Evolutionary conservation across 1,139 yeast species (phyloP).

Genomic region (Protomyces arabidopsidicola): DNA sequence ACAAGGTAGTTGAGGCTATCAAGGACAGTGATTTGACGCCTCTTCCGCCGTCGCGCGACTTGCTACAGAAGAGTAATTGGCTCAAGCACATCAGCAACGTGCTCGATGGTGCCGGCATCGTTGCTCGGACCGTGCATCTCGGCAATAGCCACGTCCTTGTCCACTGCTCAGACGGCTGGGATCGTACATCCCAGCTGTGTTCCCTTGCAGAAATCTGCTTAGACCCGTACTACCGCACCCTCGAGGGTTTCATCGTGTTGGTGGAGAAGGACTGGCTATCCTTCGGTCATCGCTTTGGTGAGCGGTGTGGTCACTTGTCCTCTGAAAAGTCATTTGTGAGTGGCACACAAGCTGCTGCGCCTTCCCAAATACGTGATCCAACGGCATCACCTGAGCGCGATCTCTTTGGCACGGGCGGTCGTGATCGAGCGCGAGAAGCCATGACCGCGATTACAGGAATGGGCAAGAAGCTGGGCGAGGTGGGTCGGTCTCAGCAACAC

Average conservation of each 20-base stretch:
- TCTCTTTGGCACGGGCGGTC: neutral
- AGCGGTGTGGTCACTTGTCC: constrained; percentile 69
- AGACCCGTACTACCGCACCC: constrained; percentile 84
- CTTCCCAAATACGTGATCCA: neutral
- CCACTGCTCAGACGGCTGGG: constrained; percentile 99
- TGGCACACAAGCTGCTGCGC: constrained; percentile 7
- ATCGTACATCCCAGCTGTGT: constrained; percentile 83
- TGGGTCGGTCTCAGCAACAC: constrained; percentile 33
- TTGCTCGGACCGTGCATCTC: constrained; percentile 72
- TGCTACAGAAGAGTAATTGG: constrained; percentile 71
- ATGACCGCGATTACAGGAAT: constrained; percentile 33
- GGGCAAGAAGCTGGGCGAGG: constrained; percentile 18
- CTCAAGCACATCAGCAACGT: constrained; percentile 64
- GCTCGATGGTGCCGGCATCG: constrained; percentile 69
- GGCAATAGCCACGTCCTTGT: constrained; percentile 77
- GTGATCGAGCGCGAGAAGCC: constrained; percentile 14
- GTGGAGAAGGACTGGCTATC: constrained; percentile 94
- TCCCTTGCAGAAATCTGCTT: constrained; percentile 79
- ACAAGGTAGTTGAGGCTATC: constrained; percentile 52
- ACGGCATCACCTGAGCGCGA: constrained; percentile 30
- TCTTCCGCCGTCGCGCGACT: constrained; percentile 45
- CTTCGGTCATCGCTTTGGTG: constrained; percentile 86
- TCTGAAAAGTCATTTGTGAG: constrained; percentile 41
- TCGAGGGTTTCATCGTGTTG: constrained; percentile 77
- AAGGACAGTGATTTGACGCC: constrained; percentile 62